These are phyloP conservation scores for Zygosaccharomyces siamensis DNA, from an alignment of 805 yeast species.

Conservation along the genomic window DNA sequence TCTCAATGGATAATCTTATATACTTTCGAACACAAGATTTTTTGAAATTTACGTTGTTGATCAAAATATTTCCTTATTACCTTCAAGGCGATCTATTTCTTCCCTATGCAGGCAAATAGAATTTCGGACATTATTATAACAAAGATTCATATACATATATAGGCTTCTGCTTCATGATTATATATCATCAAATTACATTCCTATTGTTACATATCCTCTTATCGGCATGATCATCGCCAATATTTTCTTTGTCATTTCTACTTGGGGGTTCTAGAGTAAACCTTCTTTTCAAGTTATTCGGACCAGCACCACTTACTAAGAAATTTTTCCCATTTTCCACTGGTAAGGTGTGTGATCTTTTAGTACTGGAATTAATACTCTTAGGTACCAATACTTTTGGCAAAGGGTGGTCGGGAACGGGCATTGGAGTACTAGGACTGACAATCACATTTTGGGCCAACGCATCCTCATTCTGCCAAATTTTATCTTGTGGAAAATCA, in stretches of 20 bases:
- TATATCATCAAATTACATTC: neutral
- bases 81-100: neutral
- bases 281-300: conserved; percentile 23
- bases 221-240: neutral
- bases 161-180: neutral
- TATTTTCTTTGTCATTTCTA: conserved; percentile 4
- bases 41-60: neutral
- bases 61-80: neutral
- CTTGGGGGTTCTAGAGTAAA: conserved; percentile 17
- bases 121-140: neutral
- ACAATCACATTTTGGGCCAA: conserved; percentile 1
- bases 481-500: neutral
- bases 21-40: neutral
- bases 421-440: conserved; percentile 27
- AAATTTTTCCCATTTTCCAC: conserved; percentile 3
- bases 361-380: conserved; percentile 23
- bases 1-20: neutral
- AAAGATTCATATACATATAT: neutral
- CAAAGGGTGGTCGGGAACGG: conserved; percentile 29
- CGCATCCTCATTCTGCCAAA: neutral
- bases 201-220: conserved; percentile 1
- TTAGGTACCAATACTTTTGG: conserved; percentile 27
- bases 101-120: neutral
- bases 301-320: neutral
- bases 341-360: conserved; percentile 15